Evolutionary conservation across 768 basidiomycete genomes (phyloP), one percentile per base, ranked within the genome.

Genomic region (Cyathus striatus): DNA sequence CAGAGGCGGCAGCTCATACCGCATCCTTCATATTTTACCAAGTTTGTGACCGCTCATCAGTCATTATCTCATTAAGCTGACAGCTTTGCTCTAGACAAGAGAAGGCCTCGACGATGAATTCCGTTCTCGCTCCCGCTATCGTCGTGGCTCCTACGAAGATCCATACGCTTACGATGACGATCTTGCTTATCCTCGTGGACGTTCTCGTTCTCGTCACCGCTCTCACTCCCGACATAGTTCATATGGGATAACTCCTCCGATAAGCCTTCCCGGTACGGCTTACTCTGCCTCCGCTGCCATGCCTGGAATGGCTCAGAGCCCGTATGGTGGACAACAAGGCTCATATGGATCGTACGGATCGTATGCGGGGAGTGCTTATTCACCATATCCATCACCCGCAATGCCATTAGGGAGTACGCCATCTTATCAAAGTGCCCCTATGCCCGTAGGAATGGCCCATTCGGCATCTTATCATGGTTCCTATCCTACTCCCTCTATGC

Each of bases 1-100:
- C 76, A 22, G 85, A 86, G 53, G 66, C 81, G 0, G 84, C 86
- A 2, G 83, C 83, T 14, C 74, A 79, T 32, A 85, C 84, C 0
- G 83, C 81, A 1, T 75, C 76, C 12, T 64, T 70, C 21, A 73
- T 85, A 24, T 83, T 81, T 43, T 70, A 69, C 47, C 65, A 74
- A 58, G 79, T 79, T 25, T 40, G 66, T 52, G 26, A 33, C 26
- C 34, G 33, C 13, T 25, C 12, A 24, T n/a, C 23, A 17, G 16
- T 34, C 23, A 26, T n/a, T 42, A 27, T 43, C 20, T 38, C 41
- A 45, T 17, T 37, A n/a, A n/a, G 30, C 18, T 42, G 40, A 16
- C 3, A 22, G 16, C 38, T 16, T 47, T 26, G 43, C 7, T 41
- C 16, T 48, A 73, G 70, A 59, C 56, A 41, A 57, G 63, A 30